A percentile compares a stretch with the other conserved stretches of the same genome.
Conservation (phyloP, 2,329 filamentous ascomycete species). For the Aspergillus pseudoviridinutans region DNA sequence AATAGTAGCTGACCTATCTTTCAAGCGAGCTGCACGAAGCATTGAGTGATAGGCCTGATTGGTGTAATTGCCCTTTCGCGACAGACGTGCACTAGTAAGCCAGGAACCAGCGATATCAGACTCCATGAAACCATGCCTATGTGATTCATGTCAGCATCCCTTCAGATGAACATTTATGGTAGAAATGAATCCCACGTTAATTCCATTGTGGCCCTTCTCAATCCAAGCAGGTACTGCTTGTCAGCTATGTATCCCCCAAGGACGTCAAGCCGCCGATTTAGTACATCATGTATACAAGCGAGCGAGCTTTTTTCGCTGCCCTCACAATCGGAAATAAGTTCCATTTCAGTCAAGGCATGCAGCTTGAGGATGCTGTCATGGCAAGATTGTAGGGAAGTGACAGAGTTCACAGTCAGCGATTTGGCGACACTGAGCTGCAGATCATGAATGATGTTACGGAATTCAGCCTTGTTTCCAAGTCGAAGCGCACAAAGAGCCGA, state of each 20-base stretch:
- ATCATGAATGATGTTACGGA: conserved; percentile 56
- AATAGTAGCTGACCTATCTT: conserved; percentile 82
- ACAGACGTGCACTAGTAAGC: conserved; percentile 79
- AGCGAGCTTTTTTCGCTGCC: conserved; percentile 22
- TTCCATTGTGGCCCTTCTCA: conserved; percentile 84
- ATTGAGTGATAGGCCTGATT: conserved; percentile 93
- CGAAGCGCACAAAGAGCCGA: conserved; percentile 60
- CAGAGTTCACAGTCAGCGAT: conserved; percentile 71
- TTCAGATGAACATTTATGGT: neutral
- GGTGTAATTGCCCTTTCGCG: conserved; percentile 76
- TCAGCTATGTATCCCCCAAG: conserved; percentile 85
- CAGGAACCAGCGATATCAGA: conserved; percentile 77
- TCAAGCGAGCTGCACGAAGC: conserved; percentile 77
- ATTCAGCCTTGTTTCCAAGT: conserved; percentile 47
- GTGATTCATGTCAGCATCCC: conserved; percentile 22
- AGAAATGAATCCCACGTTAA: conserved; percentile 44
- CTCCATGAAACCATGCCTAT: conserved; percentile 56
- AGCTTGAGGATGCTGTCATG: conserved; percentile 82
- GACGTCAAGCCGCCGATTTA: conserved; percentile 78
- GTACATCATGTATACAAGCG: conserved; percentile 44
- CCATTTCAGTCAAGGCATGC: conserved; percentile 83
- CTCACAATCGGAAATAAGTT: conserved; percentile 61
- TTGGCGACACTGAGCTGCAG: conserved; percentile 68
- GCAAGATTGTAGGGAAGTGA: conserved; percentile 74
- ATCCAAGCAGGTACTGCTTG: conserved; percentile 87